phyloP scores from a whole-genome alignment of 2,329 filamentous ascomycete genomes.

The Orbilia javanica region DNA sequence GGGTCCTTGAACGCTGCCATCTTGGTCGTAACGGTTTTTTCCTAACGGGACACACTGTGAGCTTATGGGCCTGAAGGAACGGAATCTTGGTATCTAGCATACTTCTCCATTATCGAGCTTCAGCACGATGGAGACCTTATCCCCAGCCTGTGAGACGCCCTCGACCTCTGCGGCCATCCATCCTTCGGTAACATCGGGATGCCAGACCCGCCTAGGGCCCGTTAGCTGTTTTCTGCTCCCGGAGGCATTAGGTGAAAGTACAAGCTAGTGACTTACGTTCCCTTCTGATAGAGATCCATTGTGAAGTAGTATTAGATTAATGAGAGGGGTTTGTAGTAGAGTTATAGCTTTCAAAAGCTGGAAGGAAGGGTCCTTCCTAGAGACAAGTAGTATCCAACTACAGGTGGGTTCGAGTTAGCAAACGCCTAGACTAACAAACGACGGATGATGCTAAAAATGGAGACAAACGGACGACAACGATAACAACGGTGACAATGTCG shows the following conservation, averaged over 20 bases:
- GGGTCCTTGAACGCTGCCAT: slow-evolving; percentile 80
- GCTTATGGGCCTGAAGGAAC: not conserved
- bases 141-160: slow-evolving; percentile 83
- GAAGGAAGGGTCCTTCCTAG: slow-evolving; percentile 35
- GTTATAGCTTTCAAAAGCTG: slow-evolving; percentile 18
- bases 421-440: not conserved
- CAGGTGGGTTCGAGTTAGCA: not conserved
- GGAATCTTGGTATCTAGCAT: slow-evolving; percentile 58
- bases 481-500: not conserved
- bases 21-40: slow-evolving; percentile 82
- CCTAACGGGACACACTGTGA: slow-evolving; percentile 69
- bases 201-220: slow-evolving; percentile 88
- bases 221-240: slow-evolving; percentile 1
- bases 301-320: slow-evolving; percentile 44
- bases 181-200: slow-evolving; percentile 93
- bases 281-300: slow-evolving; percentile 54
- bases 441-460: not conserved
- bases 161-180: slow-evolving; percentile 97
- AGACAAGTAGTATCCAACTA: slow-evolving; percentile 43
- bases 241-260: not conserved
- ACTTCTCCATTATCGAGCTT: slow-evolving; percentile 94
- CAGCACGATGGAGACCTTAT: slow-evolving; percentile 90
- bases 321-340: slow-evolving; percentile 13
- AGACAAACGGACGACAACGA: not conserved
- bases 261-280: slow-evolving; percentile 46